phyloP scores from a whole-genome alignment of 2,329 filamentous ascomycete genomes.

The Rutstroemia sydowiana region DNA sequence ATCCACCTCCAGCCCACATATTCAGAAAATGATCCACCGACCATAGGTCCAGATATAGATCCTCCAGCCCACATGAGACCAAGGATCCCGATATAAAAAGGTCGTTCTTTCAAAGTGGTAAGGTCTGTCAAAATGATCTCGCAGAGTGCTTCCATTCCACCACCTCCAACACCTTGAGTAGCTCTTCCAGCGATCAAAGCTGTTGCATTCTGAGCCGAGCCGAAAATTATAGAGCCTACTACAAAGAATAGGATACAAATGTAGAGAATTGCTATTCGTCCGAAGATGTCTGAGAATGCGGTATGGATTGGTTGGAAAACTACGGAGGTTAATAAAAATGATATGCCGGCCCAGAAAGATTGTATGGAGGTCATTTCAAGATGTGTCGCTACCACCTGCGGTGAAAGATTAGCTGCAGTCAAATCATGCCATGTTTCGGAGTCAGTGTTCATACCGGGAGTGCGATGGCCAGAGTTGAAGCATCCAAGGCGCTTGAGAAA shows the following conservation, averaged over 20 bases:
- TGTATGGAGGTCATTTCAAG: too few relatives aligned
- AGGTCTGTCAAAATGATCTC: slow-evolving; percentile 45
- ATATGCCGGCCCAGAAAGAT: slow-evolving; percentile 62
- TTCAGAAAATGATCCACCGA: slow-evolving; percentile 56
- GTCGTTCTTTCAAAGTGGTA: slow-evolving; percentile 39
- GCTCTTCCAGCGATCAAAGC: slow-evolving; percentile 43
- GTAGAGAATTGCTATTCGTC: neutral
- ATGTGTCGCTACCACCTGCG: too few relatives aligned
- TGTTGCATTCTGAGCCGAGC: slow-evolving; percentile 29
- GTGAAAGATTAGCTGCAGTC: too few relatives aligned
- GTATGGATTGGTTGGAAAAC: slow-evolving; percentile 63
- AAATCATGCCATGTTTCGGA: too few relatives aligned
- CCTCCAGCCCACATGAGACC: slow-evolving; percentile 60
- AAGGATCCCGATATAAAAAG: slow-evolving; percentile 35
- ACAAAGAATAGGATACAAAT: neutral
- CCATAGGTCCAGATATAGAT: slow-evolving; percentile 51
- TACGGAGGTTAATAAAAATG: slow-evolving; percentile 60
- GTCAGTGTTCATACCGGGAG: too few relatives aligned
- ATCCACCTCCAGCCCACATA: slow-evolving; percentile 48
- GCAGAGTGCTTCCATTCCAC: slow-evolving; percentile 38
- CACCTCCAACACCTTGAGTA: slow-evolving; percentile 45
- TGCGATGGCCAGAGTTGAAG: too few relatives aligned
- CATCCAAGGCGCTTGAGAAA: neutral
- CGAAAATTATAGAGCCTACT: neutral
- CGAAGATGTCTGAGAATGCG: slow-evolving; percentile 30